phyloP scores from a whole-genome alignment of 2,329 filamentous ascomycete genomes.

The Phialocephala subalpina region DNA sequence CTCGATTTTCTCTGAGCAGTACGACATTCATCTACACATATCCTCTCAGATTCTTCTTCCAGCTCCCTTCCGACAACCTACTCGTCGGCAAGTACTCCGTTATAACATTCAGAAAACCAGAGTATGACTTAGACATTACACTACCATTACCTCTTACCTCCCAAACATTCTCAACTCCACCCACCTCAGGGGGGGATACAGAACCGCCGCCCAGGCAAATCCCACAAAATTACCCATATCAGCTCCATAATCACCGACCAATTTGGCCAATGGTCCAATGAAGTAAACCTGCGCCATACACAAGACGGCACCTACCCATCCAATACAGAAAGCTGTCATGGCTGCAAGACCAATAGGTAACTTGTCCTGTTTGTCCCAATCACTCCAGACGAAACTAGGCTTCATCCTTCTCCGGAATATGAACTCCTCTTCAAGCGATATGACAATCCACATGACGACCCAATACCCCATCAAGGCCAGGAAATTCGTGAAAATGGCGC shows the following conservation, averaged over 20 bases:
- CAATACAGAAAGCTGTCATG: constrained; percentile 66
- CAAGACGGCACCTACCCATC: constrained; percentile 70
- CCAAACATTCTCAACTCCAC: constrained; percentile 45
- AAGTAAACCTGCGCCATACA: constrained; percentile 78
- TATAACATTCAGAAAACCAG: not conserved
- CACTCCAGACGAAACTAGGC: constrained; percentile 63
- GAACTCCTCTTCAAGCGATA: constrained; percentile 67
- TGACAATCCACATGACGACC: constrained; percentile 70
- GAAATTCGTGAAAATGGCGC: constrained; percentile 73
- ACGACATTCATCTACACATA: not conserved
- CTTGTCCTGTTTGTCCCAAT: constrained; percentile 65
- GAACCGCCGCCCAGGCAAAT: constrained; percentile 64
- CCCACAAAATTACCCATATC: constrained; percentile 53
- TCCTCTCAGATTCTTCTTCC: not conserved
- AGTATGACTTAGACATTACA: not conserved
- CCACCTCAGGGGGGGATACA: constrained; percentile 55
- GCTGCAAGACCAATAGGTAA: constrained; percentile 70
- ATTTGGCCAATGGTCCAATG: constrained; percentile 63
- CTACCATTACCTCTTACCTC: constrained; percentile 28
- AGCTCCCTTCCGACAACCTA: not conserved
- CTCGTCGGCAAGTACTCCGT: too few relatives aligned
- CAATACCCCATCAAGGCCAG: constrained; percentile 73
- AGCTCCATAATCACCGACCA: constrained; percentile 55
- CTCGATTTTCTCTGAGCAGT: too few relatives aligned
- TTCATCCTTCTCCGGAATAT: constrained; percentile 59